Percentiles rank a stretch among this genome's conserved stretches.
These are phyloP conservation scores for Hypoxylon sp. DNA, from an alignment of 2,329 filamentous ascomycete genomes.

Conservation along the genomic window DNA sequence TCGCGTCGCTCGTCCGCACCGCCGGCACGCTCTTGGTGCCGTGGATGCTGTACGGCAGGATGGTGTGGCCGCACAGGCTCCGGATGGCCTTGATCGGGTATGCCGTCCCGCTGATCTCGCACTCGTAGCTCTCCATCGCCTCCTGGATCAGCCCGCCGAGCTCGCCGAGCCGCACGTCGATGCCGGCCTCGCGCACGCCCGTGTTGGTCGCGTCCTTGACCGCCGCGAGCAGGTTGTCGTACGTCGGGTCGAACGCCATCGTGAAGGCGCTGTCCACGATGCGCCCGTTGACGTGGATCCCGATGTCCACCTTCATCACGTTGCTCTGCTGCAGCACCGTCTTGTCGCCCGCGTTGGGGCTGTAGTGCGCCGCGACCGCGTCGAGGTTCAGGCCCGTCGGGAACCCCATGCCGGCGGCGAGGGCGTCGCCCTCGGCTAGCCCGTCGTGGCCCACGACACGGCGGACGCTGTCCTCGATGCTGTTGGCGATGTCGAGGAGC, in stretches of 20 bases:
- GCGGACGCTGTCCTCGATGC: constrained; percentile 85
- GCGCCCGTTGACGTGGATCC: constrained; percentile 79
- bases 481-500: constrained; percentile 82
- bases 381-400: constrained; percentile 85
- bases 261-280: constrained; percentile 87
- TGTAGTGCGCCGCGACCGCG: constrained; percentile 86
- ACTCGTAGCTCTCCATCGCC: constrained; percentile 91
- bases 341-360: constrained; percentile 86
- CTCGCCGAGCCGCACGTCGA: constrained; percentile 87
- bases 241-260: constrained; percentile 75
- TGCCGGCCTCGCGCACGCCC: constrained; percentile 88
- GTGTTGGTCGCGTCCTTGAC: constrained; percentile 84
- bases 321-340: constrained; percentile 74
- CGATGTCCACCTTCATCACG: constrained; percentile 85
- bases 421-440: constrained; percentile 77
- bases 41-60: constrained; percentile 88
- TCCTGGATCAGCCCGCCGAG: constrained; percentile 89
- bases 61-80: constrained; percentile 89
- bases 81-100: constrained; percentile 85
- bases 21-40: constrained; percentile 93
- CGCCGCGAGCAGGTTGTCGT: constrained; percentile 76
- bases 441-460: constrained; percentile 79
- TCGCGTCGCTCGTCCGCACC: constrained; percentile 84
- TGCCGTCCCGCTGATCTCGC: constrained; percentile 80
- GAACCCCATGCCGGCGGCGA: constrained; percentile 85